Evolutionary conservation across 2,329 filamentous ascomycete genomes (phyloP).

Genomic region (Zymoseptoria crescenta): DNA sequence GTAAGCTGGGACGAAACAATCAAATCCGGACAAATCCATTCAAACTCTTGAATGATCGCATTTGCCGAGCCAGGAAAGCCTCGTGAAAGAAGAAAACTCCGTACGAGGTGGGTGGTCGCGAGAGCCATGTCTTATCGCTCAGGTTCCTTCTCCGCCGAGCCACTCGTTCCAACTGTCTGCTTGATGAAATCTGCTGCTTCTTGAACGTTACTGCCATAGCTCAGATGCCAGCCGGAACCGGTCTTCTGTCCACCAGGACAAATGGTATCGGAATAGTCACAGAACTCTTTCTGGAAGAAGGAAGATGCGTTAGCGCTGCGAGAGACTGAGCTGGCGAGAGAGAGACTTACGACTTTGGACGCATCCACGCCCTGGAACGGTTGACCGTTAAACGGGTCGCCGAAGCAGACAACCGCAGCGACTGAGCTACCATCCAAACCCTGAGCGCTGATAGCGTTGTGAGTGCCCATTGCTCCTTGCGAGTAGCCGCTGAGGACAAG

Average conservation of each 20-base stretch:
- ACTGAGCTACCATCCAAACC: constrained; percentile 18
- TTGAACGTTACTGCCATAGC: constrained; percentile 16
- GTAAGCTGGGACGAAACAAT: neutral
- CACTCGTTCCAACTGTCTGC: neutral
- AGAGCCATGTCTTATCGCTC: neutral
- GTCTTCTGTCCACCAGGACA: constrained; percentile 15
- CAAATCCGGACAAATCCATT: too few relatives aligned
- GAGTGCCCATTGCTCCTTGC: constrained; percentile 16
- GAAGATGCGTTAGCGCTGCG: neutral
- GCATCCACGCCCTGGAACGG: constrained; percentile 18
- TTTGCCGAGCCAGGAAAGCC: neutral
- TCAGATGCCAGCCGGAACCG: constrained; percentile 18
- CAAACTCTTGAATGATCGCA: too few relatives aligned
- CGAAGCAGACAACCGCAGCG: constrained; percentile 23
- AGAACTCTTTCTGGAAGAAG: constrained; percentile 12
- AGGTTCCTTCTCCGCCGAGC: neutral
- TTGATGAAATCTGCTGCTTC: constrained; percentile 20
- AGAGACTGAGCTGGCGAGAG: neutral
- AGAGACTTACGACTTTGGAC: constrained; percentile 7
- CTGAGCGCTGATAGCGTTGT: constrained; percentile 13
- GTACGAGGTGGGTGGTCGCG: neutral
- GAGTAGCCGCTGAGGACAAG: constrained; percentile 16
- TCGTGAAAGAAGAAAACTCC: neutral
- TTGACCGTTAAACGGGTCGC: constrained; percentile 23
- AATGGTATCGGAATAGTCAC: constrained; percentile 16